Evolutionary conservation across 78 protist genomes (phyloP).

Genomic region (Emiliania huxleyi): DNA sequence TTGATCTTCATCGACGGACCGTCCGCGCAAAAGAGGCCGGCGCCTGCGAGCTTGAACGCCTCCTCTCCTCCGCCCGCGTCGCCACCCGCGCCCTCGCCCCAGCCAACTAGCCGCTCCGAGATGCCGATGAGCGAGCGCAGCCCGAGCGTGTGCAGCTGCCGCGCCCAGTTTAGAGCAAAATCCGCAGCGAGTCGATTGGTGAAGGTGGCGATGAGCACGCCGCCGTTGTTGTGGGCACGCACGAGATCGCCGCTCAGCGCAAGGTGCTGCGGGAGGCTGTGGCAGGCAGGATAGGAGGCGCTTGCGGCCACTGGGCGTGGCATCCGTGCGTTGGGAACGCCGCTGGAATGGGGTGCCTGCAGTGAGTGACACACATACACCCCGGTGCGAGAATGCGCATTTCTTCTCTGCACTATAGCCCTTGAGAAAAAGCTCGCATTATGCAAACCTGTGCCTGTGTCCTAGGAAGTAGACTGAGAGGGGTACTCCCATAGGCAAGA

Average conservation of each 20-base stretch:
- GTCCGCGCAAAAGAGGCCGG: not conserved
- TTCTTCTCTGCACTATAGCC: no score
- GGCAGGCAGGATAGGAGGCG: not conserved
- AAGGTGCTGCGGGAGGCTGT: not conserved
- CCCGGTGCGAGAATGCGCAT: no score
- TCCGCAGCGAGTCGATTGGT: not conserved
- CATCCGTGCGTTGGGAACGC: no score
- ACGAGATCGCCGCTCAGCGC: not conserved
- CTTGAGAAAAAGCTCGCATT: no score
- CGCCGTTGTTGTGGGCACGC: not conserved
- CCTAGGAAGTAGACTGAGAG: no score
- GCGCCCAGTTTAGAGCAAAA: slow-evolving; percentile 14
- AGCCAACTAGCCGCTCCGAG: not conserved
- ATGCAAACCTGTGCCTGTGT: no score
- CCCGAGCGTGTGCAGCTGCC: not conserved
- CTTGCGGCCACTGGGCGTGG: no score
- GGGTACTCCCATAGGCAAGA: no score
- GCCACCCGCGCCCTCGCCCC: not conserved
- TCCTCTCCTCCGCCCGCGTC: not conserved
- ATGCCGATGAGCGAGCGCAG: not conserved
- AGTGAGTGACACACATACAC: no score
- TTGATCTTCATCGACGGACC: not conserved
- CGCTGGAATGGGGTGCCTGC: no score
- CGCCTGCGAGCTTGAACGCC: not conserved
- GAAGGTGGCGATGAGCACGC: not conserved